Percentiles rank a stretch among this genome's conserved stretches.
phyloP scores from a whole-genome alignment of 1,284 basidiomycete genomes.

The Apiotrichum sp. region DNA sequence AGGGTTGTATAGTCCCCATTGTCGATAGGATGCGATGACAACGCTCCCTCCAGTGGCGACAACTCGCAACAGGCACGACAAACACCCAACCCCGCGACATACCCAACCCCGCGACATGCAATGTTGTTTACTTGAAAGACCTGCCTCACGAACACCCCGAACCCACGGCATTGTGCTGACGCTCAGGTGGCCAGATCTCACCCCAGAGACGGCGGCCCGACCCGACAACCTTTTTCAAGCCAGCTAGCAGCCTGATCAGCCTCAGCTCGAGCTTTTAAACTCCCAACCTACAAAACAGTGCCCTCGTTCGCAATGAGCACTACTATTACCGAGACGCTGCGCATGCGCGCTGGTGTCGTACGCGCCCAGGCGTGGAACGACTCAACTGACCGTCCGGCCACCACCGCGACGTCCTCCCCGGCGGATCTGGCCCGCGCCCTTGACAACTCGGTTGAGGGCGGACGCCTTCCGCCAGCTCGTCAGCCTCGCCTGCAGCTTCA shows the following conservation, averaged over 20 bases:
- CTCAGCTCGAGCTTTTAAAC: neutral
- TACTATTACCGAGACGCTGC: constrained; percentile 17
- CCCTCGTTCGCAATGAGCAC: constrained; percentile 13
- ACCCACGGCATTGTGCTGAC: neutral
- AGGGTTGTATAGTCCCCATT: too few relatives aligned
- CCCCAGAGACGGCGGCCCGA: constrained; percentile 29
- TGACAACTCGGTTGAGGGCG: constrained; percentile 25
- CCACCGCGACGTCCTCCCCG: constrained; percentile 7
- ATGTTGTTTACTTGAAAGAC: too few relatives aligned
- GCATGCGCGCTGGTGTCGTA: constrained; percentile 8
- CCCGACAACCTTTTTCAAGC: constrained; percentile 5
- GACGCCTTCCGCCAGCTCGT: constrained; percentile 27
- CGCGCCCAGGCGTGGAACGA: constrained; percentile 15
- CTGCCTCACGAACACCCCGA: too few relatives aligned
- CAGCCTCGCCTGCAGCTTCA: constrained; percentile 23
- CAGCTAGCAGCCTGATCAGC: neutral
- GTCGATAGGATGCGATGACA: too few relatives aligned
- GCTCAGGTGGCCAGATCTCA: constrained; percentile 26
- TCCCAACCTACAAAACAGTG: neutral
- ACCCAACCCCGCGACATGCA: too few relatives aligned
- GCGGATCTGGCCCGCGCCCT: constrained; percentile 33
- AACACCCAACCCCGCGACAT: too few relatives aligned
- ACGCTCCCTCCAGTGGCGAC: too few relatives aligned
- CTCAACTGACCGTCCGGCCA: neutral
- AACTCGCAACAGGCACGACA: too few relatives aligned